Base-by-base conservation (phyloP, 257 asterid species). In the Capsicum chinense region DNA sequence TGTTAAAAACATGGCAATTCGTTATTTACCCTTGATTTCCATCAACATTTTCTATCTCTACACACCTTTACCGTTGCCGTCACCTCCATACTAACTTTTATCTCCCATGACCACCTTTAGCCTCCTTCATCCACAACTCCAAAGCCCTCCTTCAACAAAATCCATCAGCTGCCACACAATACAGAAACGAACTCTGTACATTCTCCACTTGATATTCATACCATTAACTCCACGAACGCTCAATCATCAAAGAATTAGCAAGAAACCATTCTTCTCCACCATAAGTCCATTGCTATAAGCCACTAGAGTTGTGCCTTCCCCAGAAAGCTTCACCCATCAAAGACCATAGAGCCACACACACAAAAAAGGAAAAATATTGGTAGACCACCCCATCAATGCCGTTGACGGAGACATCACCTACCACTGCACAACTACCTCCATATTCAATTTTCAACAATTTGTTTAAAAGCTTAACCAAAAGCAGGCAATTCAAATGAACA, bases 81-180 rank as follows among this genome's bases (percentile, higher is more conserved):
- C 79, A 39, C 79, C 54, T 39, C 54, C 52, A 68, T 52, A 42
- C 33, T 69, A 39, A 69, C 14, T 16, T 67, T 16, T 39, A 69
- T 69, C 56, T 39, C 14, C 79, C 9, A 39, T 15, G 9, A 39
- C 4, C 54, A 69, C 11, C 79, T 39, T 68, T 68, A 68, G 54
- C 76, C 79, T 69, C 79, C 56, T 39, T 68, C 52, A 39, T 69
- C 56, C 56, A 69, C 56, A 54, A 39, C 33, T 69, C 8, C 26
- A 39, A 69, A 69, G 9, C 56, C 33, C 56, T 39, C 56, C 9
- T 39, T 68, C 76, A 68, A 37, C 50, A 15, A 68, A 68, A 14
- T 1, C 26, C 1, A 0, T 68, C 52, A 68, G 26, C 13, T 68
- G 21, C 19, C 48, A 66, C 3, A 6, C 52, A 37, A 69, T 39